A percentile compares a stretch with the other conserved stretches of the same genome.
Conservation (phyloP, 306 rosid species). For the Vigna radiata region DNA sequence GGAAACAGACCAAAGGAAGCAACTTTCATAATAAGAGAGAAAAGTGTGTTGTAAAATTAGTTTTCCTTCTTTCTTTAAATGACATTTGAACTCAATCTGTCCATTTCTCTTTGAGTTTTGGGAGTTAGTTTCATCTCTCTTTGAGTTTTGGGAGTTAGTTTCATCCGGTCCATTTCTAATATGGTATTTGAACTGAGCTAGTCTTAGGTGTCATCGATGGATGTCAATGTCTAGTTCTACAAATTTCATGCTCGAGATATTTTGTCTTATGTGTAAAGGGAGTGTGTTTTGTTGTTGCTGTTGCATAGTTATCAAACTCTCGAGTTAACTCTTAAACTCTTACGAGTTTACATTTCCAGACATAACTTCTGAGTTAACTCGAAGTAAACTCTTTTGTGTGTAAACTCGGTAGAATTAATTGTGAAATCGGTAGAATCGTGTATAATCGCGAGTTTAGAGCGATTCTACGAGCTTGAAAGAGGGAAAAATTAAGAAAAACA, state of each 20-base stretch:
- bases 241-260: not conserved
- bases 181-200: not conserved
- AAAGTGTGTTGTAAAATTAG: not conserved
- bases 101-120: too few species aligned
- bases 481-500: too few species aligned
- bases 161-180: not conserved
- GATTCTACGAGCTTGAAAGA: too few species aligned
- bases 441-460: too few species aligned
- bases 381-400: too few species aligned
- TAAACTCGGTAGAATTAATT: too few species aligned
- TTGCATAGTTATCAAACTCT: too few species aligned
- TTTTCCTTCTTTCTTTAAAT: conserved; percentile 5
- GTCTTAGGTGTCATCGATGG: not conserved
- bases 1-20: not conserved
- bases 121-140: too few species aligned
- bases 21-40: not conserved
- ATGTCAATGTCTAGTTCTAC: not conserved
- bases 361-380: too few species aligned
- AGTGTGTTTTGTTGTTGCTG: not conserved
- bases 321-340: too few species aligned
- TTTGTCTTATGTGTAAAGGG: not conserved
- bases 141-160: not conserved
- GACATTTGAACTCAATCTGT: not conserved
- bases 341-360: too few species aligned
- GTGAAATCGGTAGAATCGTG: too few species aligned